Evolutionary conservation across 352 stramenopile genomes (phyloP).

Genomic region (Phytophthora kernoviae): DNA sequence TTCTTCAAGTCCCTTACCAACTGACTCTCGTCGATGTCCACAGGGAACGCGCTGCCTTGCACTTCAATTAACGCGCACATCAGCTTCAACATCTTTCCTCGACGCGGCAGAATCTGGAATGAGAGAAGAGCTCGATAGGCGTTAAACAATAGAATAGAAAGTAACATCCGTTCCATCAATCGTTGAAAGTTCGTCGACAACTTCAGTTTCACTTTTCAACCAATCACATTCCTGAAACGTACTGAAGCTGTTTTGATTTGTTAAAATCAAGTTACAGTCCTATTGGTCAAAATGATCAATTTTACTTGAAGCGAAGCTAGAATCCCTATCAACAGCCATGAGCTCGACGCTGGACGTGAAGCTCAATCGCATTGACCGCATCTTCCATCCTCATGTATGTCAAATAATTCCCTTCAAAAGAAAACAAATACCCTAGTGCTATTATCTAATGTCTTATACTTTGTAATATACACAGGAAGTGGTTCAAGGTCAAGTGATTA

Average conservation of each 20-base stretch:
- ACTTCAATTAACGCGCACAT: too few species aligned
- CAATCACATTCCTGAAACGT: constrained; percentile 5
- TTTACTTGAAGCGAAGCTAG: constrained; percentile 10
- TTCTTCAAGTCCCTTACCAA: too few species aligned
- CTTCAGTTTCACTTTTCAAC: constrained; percentile 20
- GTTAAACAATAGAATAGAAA: background rate
- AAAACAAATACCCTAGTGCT: background rate
- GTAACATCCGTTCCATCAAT: background rate
- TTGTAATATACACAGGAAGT: constrained; percentile 55
- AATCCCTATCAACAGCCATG: constrained; percentile 42
- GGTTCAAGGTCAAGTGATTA: constrained; percentile 85
- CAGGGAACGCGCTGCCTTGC: too few species aligned
- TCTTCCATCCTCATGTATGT: constrained; percentile 82
- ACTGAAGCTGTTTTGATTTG: background rate
- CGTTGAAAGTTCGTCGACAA: background rate
- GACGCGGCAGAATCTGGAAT: too few species aligned
- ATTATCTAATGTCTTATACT: background rate
- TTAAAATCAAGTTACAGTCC: background rate
- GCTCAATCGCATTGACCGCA: constrained; percentile 84
- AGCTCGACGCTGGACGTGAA: constrained; percentile 86
- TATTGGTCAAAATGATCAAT: constrained; percentile 2
- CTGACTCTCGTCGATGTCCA: too few species aligned
- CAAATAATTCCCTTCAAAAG: background rate
- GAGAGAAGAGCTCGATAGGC: too few species aligned
- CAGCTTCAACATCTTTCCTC: too few species aligned